Conservation (phyloP, 2,329 filamentous ascomycete species). For the Aspergillus japonicus region DNA sequence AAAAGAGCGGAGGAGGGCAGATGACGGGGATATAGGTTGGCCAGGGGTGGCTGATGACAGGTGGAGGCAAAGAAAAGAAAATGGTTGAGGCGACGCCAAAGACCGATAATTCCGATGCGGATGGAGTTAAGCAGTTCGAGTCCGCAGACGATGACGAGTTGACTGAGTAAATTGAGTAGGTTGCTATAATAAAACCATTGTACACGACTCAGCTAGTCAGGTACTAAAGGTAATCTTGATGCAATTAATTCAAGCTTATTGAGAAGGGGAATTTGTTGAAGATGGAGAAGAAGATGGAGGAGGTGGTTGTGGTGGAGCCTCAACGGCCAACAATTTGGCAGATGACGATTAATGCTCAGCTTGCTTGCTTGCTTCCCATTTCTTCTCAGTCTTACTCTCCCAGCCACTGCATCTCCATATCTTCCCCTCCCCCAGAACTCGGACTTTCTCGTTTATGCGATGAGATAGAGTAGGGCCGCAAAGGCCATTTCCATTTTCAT, state of each 20-base stretch:
- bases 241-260: neutral
- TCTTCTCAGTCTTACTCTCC: slow-evolving; percentile 3
- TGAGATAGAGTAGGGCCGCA: slow-evolving; percentile 28
- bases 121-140: slow-evolving; percentile 13
- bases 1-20: neutral
- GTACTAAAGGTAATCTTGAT: neutral
- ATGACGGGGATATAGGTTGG: slow-evolving; percentile 1
- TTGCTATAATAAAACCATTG: neutral
- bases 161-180: neutral
- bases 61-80: slow-evolving; percentile 7
- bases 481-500: too few species aligned
- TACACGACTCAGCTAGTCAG: neutral
- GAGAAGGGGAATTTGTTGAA: neutral
- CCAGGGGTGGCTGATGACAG: slow-evolving; percentile 8
- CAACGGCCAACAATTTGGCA: slow-evolving; percentile 1
- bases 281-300: neutral
- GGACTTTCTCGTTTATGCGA: slow-evolving; percentile 14
- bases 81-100: slow-evolving; percentile 17
- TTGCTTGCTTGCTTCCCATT: slow-evolving; percentile 8
- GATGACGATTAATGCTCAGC: slow-evolving; percentile 1
- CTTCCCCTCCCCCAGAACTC: neutral
- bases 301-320: slow-evolving; percentile 4
- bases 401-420: neutral
- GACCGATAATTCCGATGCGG: slow-evolving; percentile 25
- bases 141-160: slow-evolving; percentile 10